These are phyloP conservation scores for Euclidium syriacum DNA, from an alignment of 345 rosid species.

Conservation along the genomic window DNA sequence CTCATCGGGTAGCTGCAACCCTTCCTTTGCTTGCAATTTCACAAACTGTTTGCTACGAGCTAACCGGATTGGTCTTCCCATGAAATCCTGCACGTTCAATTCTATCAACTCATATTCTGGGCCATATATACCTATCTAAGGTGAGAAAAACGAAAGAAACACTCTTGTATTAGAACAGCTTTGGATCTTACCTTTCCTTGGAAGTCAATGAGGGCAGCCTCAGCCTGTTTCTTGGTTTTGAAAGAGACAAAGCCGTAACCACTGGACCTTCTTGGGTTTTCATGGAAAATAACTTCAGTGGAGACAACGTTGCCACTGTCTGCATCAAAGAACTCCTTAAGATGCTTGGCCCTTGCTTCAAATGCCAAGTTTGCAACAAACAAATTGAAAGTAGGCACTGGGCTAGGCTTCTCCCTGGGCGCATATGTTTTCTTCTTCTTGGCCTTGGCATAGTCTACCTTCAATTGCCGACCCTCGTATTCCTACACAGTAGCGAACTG, in stretches of 20 bases:
- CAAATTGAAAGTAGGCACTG: conserved; percentile 50
- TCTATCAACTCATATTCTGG: background rate
- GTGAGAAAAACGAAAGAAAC: too few relatives aligned
- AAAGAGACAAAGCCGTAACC: conserved; percentile 84
- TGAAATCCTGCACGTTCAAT: conserved; percentile 41
- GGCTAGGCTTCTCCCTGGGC: conserved; percentile 34
- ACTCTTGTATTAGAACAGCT: background rate
- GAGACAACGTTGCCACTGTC: conserved; percentile 51
- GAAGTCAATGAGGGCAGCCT: conserved; percentile 50
- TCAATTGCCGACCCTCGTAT: conserved; percentile 61
- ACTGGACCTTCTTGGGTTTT: conserved; percentile 66
- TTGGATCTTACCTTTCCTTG: conserved; percentile 67
- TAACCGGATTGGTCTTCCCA: conserved; percentile 67
- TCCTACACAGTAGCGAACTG: conserved; percentile 41
- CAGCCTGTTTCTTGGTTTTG: conserved; percentile 70
- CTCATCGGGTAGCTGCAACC: conserved; percentile 32
- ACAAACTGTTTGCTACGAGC: conserved; percentile 73
- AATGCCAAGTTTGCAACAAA: conserved; percentile 64
- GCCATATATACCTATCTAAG: too few relatives aligned
- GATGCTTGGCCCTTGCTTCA: conserved; percentile 61
- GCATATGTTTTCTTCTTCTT: conserved; percentile 46
- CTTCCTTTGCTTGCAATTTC: conserved; percentile 42
- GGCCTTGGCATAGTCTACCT: conserved; percentile 53
- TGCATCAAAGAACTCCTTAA: conserved; percentile 56
- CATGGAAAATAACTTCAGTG: conserved; percentile 62